Conservation (phyloP, 805 yeast genomes). For the Hanseniaspora occidentalis region DNA sequence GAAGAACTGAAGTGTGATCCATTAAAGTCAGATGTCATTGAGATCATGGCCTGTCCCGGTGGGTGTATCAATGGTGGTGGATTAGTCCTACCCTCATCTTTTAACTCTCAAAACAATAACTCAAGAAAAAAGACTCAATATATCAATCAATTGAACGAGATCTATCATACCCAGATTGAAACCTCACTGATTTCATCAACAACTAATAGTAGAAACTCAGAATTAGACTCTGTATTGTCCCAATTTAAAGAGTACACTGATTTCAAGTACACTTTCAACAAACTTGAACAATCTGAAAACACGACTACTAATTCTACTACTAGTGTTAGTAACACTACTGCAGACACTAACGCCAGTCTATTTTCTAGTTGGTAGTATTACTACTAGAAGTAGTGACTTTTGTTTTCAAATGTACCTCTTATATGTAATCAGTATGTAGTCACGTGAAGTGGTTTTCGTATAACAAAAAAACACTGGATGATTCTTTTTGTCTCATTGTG, state of each 20-base stretch:
- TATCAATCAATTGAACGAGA: constrained; percentile 5
- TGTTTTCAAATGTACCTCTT: too few relatives aligned
- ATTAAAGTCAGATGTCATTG: constrained; percentile 63
- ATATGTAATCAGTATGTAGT: too few relatives aligned
- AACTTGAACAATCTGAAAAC: background rate
- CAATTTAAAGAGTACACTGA: background rate
- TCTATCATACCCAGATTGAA: constrained; percentile 6
- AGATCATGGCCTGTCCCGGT: constrained; percentile 96
- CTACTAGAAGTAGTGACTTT: background rate
- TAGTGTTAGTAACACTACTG: background rate
- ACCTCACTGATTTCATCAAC: background rate
- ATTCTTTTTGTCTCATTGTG: background rate
- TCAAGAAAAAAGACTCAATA: constrained; percentile 3
- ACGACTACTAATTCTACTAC: background rate
- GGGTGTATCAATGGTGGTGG: constrained; percentile 99
- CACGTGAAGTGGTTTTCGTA: too few relatives aligned
- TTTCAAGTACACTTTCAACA: background rate
- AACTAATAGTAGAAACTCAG: background rate
- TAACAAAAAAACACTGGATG: too few relatives aligned
- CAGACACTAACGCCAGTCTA: background rate
- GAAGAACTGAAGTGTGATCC: too few relatives aligned
- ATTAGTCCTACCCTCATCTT: constrained; percentile 44
- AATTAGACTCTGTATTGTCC: background rate
- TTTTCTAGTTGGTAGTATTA: background rate
- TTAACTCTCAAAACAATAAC: constrained; percentile 15